phyloP scores from a whole-genome alignment of 352 stramenopile genomes.

The Pythium brassicae region DNA sequence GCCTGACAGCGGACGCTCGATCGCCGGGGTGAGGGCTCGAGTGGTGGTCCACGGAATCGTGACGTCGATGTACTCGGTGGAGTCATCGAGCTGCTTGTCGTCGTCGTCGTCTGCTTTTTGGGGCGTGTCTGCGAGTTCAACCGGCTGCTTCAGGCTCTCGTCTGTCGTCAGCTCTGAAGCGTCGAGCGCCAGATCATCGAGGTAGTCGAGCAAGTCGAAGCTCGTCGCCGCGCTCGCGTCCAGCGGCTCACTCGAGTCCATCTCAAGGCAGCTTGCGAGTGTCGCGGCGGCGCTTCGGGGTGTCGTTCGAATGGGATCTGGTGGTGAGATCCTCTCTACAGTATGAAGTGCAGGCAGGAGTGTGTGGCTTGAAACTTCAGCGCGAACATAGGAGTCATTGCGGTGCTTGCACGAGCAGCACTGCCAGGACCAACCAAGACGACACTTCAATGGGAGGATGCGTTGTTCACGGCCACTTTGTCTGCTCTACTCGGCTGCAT shows the following conservation, averaged over 20 bases:
- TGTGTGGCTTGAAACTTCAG: too few species aligned
- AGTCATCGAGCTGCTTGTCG: background rate
- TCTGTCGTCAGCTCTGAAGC: background rate
- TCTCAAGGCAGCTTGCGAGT: background rate
- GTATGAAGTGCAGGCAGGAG: too few species aligned
- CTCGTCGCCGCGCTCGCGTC: background rate
- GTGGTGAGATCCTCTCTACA: too few species aligned
- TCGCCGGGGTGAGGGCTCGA: background rate
- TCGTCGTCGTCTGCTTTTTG: too few species aligned
- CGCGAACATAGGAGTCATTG: too few species aligned
- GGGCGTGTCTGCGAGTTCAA: background rate
- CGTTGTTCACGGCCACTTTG: background rate
- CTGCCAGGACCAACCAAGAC: too few species aligned
- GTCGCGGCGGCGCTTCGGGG: background rate
- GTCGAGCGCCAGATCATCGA: slow-evolving; percentile 7
- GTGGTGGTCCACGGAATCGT: slow-evolving; percentile 5
- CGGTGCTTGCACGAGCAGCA: too few species aligned
- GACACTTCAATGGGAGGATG: too few species aligned
- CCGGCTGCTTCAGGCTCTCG: background rate
- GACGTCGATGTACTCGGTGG: slow-evolving; percentile 11
- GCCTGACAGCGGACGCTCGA: background rate
- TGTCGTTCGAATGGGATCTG: background rate
- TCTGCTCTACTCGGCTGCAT: background rate
- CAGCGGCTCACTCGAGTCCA: background rate
- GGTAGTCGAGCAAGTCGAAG: slow-evolving; percentile 8